Evolutionary conservation across 768 basidiomycete genomes (phyloP), one percentile per base, ranked within the genome.

Genomic region (Multifurca ochricompacta): DNA sequence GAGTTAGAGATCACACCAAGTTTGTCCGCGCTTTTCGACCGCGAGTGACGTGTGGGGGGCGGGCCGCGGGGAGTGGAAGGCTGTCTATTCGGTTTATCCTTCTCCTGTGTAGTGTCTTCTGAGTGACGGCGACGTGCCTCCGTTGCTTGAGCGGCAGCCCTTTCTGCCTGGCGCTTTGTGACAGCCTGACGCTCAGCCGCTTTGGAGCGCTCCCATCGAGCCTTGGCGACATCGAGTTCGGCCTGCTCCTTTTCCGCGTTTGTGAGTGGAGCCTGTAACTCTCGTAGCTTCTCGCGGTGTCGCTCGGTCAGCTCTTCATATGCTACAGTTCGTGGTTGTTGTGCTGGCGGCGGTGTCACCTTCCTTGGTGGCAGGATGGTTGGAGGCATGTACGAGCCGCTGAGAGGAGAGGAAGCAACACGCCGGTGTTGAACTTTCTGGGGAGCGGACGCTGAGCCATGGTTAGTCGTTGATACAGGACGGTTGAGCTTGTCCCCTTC

Each of bases 231-330:
- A 51, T 76, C 78, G 16, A 93, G 61, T 27, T 87, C 79, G 1
- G 85, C 88, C 57, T 84, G 78, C 64, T 92, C 87, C 64, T 79
- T 81, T 70, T 85, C 82, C 2, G 84, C 83, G 60, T 80, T 77
- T n/a, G 87, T 92, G 30, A 96, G 70, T 4, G 92, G 92, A 35
- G 76, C 81, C 70, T 96, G 92, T 59, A 96, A 66, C 63, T 82
- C 81, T 31, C 77, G 78, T 73, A 96, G 78, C 70, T 90, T 88
- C 70, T 87, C 83, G 45, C 87, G 79, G 62, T 95, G 92, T 16
- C 91, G 76, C 61, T 91, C 88, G 43, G 81, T 83, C 30, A 95
- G 74, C 66, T 95, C 91, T 68, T 94, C 92, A 65, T 87, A 90
- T 2, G 91, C 91, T 54, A 81, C 79, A 25, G 83, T 78, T 14